Evolutionary conservation across 768 basidiomycete genomes (phyloP).

Genomic region (Trametes sanguinea): DNA sequence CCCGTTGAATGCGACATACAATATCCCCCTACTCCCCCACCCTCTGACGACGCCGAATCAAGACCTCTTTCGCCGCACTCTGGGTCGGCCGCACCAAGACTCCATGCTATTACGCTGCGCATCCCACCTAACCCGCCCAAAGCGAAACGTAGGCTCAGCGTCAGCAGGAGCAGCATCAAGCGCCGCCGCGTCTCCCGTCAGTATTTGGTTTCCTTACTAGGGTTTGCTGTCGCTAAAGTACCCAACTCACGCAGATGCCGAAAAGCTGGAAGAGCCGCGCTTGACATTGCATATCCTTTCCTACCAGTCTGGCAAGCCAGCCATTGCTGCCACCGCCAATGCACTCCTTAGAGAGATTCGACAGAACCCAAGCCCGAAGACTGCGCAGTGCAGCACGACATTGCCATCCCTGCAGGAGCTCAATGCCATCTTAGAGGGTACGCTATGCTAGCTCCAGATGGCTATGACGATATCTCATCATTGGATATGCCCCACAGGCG

Average conservation of each 20-base stretch:
- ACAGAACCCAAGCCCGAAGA: not conserved
- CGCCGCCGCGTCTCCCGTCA: conserved; percentile 28
- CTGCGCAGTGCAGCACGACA: not conserved
- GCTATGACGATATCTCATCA: not conserved
- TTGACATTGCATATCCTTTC: conserved; percentile 60
- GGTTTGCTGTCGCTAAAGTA: not conserved
- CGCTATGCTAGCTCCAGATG: not conserved
- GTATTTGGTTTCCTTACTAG: conserved; percentile 1
- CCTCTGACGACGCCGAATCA: conserved; percentile 71
- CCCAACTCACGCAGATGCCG: not conserved
- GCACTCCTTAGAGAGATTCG: conserved; percentile 40
- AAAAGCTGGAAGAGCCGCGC: conserved; percentile 15
- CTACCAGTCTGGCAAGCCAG: conserved; percentile 61
- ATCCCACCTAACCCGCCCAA: not conserved
- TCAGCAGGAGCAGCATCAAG: conserved; percentile 18
- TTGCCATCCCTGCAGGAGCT: conserved; percentile 41
- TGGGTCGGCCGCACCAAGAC: conserved; percentile 7
- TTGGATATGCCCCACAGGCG: conserved; percentile 36
- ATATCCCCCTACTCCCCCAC: conserved; percentile 78
- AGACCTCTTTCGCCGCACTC: conserved; percentile 57
- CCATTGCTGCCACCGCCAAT: conserved; percentile 57
- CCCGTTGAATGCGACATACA: conserved; percentile 55
- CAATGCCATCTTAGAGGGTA: conserved; percentile 63
- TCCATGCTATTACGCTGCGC: conserved; percentile 26
- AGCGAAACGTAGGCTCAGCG: conserved; percentile 9